Evolutionary conservation across 176 grass and related monocot species (phyloP).

Genomic region (Thinopyrum elongatum): DNA sequence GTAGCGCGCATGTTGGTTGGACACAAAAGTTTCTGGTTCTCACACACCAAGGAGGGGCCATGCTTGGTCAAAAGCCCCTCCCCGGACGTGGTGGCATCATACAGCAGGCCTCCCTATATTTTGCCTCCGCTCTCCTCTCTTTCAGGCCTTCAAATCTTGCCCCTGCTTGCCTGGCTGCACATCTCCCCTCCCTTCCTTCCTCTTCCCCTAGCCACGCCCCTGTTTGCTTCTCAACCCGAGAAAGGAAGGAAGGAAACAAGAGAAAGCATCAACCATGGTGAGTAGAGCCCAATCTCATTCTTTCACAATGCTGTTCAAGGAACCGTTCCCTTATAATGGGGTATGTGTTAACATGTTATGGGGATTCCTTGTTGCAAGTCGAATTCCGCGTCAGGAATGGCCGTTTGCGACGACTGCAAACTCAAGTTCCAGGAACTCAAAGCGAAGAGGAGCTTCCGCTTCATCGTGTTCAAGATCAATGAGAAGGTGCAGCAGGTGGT

Average conservation of each 20-base stretch:
- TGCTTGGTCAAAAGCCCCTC: conserved; percentile 54
- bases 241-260: conserved; percentile 30
- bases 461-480: conserved; percentile 99
- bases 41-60: conserved; percentile 43
- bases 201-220: background rate
- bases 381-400: conserved; percentile 97
- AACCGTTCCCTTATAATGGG: background rate
- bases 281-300: conserved; percentile 10
- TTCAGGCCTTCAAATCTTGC: conserved; percentile 59
- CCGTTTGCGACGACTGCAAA: conserved; percentile 95
- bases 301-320: conserved; percentile 3
- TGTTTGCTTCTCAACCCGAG: conserved; percentile 20
- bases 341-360: conserved; percentile 4
- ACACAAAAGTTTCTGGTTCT: conserved; percentile 40
- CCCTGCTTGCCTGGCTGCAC: conserved; percentile 1
- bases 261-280: conserved; percentile 48
- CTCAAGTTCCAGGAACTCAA: conserved; percentile 90
- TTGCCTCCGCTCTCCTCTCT: conserved; percentile 41
- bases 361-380: conserved; percentile 50
- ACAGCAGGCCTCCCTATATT: conserved; percentile 45
- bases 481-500: conserved; percentile 89
- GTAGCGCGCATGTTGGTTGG: conserved; percentile 52
- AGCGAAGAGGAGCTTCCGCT: conserved; percentile 93
- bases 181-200: conserved; percentile 7
- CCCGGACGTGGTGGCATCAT: conserved; percentile 45